phyloP scores from a whole-genome alignment of 208 protist genomes.

The Crithidia fasciculata region DNA sequence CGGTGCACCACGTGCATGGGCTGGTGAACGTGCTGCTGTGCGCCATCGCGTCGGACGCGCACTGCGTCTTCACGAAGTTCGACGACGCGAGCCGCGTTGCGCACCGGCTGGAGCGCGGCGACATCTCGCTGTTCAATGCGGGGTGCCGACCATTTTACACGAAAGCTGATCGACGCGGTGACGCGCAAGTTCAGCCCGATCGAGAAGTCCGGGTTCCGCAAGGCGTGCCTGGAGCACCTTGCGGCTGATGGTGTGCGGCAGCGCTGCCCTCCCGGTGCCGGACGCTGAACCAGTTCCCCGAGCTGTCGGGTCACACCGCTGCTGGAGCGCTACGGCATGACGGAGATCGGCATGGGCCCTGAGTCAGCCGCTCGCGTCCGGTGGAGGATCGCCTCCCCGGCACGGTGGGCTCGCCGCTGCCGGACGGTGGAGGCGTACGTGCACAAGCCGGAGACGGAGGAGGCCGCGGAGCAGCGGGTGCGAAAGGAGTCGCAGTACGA shows the following conservation, averaged over 20 bases:
- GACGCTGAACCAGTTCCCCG: constrained; percentile 87
- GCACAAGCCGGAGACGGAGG: constrained; percentile 38
- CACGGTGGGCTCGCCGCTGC: constrained; percentile 90
- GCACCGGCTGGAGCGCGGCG: constrained; percentile 59
- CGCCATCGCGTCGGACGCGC: constrained; percentile 82
- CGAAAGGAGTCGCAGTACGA: constrained; percentile 45
- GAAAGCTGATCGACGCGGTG: constrained; percentile 81
- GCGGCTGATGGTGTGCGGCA: constrained; percentile 97
- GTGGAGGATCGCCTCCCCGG: constrained; percentile 77
- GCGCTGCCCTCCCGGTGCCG: constrained; percentile 90
- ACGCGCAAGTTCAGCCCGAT: constrained; percentile 40
- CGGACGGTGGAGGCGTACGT: constrained; percentile 77
- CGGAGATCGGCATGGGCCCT: constrained; percentile 97
- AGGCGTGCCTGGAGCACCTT: constrained; percentile 46
- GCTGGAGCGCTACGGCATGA: constrained; percentile 98
- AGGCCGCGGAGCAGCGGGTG: constrained; percentile 26
- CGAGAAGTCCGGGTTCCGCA: constrained; percentile 60
- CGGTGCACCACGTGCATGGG: constrained; percentile 97
- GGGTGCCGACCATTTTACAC: constrained; percentile 98
- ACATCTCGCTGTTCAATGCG: constrained; percentile 96
- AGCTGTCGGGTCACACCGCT: constrained; percentile 91
- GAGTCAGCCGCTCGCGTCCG: constrained; percentile 87
- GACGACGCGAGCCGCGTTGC: constrained; percentile 75
- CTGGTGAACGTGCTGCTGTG: constrained; percentile 94
- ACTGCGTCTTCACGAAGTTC: constrained; percentile 78